Evolutionary conservation across 805 yeast species (phyloP).

Genomic region (Wickerhamiella bombiphila): DNA sequence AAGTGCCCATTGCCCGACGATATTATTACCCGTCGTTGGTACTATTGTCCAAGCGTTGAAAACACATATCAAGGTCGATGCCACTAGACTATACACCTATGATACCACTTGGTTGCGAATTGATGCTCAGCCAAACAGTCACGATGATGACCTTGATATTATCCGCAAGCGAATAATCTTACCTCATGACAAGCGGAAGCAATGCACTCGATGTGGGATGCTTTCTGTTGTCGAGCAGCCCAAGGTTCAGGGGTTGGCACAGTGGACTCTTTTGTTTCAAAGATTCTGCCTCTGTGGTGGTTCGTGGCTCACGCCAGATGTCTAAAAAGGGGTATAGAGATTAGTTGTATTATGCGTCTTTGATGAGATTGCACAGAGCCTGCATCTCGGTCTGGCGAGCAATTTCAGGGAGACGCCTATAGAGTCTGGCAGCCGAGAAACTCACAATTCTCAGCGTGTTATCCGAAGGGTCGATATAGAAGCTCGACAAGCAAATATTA

Average conservation of each 20-base stretch:
- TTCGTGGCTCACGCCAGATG: conserved; percentile 34
- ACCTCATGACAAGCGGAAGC: conserved; percentile 26
- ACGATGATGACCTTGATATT: conserved; percentile 20
- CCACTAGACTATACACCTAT: conserved; percentile 44
- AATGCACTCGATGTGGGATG: conserved; percentile 43
- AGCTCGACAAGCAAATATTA: conserved; percentile 11
- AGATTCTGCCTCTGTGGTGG: conserved; percentile 70
- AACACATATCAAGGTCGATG: conserved; percentile 29
- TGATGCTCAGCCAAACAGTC: conserved; percentile 11
- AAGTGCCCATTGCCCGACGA: conserved; percentile 41
- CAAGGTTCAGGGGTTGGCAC: conserved; percentile 20
- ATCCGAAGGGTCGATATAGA: conserved; percentile 12
- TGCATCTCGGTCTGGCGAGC: conserved; percentile 13
- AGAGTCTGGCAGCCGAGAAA: conserved; percentile 15
- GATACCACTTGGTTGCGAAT: conserved; percentile 52
- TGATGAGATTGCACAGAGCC: conserved; percentile 1
- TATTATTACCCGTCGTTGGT: conserved; percentile 22
- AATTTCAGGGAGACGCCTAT: conserved; percentile 12
- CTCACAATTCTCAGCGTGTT: conserved; percentile 12
- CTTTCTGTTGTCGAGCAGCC: conserved; percentile 29
- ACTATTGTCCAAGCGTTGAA: conserved; percentile 36
- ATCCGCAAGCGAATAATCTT: conserved; percentile 26
- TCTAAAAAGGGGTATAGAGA: not conserved
- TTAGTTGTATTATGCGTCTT: not conserved
- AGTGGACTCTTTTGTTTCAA: conserved; percentile 53